A percentile compares a stretch with the other conserved stretches of the same genome.
Evolutionary conservation across 768 basidiomycete species (phyloP).

Genomic region (Termitomyces sp.): DNA sequence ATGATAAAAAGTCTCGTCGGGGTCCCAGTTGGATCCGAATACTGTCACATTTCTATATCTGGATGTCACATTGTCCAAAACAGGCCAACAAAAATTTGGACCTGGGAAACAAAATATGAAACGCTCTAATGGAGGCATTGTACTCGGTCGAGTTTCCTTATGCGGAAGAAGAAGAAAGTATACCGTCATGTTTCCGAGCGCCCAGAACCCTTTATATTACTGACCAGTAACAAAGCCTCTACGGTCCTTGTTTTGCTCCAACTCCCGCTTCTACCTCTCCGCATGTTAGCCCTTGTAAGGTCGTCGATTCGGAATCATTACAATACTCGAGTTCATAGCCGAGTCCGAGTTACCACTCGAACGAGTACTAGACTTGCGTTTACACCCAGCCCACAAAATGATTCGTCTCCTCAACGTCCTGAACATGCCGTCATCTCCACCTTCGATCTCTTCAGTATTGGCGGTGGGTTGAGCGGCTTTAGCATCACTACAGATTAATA

Average conservation of each 20-base stretch:
- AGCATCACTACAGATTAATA: slow-evolving; percentile 5
- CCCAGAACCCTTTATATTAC: background rate
- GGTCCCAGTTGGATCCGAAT: no score
- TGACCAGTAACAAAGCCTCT: background rate
- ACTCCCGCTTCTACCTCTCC: background rate
- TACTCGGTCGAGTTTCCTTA: background rate
- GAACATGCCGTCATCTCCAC: slow-evolving; percentile 92
- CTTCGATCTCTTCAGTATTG: slow-evolving; percentile 91
- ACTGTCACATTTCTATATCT: no score
- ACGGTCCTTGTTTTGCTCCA: background rate
- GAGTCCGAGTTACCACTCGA: background rate
- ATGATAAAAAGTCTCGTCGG: no score
- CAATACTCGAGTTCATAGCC: slow-evolving; percentile 1
- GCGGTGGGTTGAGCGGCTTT: slow-evolving; percentile 46
- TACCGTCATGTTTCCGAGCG: slow-evolving; percentile 22
- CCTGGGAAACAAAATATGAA: no score
- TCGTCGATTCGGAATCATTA: slow-evolving; percentile 5
- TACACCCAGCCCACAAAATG: slow-evolving; percentile 8
- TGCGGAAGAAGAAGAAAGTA: background rate
- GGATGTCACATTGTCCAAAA: no score
- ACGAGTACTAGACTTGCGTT: slow-evolving; percentile 11
- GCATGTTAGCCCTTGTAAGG: slow-evolving; percentile 13
- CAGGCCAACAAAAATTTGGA: no score
- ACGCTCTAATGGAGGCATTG: background rate
- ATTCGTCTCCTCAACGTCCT: slow-evolving; percentile 30